Evolutionary conservation across 352 stramenopile species (phyloP).

Genomic region (Thraustochytrium striatum): DNA sequence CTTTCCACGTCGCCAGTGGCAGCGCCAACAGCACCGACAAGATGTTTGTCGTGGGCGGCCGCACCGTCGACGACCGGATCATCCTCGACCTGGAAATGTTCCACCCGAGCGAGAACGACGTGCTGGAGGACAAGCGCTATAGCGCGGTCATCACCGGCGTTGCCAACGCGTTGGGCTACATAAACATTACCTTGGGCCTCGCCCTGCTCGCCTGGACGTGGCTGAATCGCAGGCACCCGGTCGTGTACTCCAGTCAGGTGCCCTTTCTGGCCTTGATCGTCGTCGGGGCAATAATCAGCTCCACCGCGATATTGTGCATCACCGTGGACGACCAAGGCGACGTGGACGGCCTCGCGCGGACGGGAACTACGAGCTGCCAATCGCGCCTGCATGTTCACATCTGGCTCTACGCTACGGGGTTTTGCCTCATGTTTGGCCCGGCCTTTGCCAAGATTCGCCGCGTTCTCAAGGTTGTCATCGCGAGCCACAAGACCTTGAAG

Average conservation of each 20-base stretch:
- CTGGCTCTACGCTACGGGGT: neutral
- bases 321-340: neutral
- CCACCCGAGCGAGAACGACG: neutral
- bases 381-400: neutral
- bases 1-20: too few species aligned
- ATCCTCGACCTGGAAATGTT: neutral
- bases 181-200: neutral
- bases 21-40: too few species aligned
- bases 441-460: neutral
- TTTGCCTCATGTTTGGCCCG: neutral
- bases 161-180: neutral
- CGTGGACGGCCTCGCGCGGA: neutral
- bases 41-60: too few species aligned
- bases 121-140: neutral
- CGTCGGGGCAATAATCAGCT: neutral
- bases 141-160: neutral
- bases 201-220: neutral
- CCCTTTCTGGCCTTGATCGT: neutral
- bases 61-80: too few species aligned
- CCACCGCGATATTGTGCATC: neutral
- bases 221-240: neutral
- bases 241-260: neutral
- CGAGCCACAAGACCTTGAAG: neutral
- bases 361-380: neutral
- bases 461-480: neutral